Base-by-base conservation (phyloP, 192 early-diverging fungal genomes). In the Rhizophagus sp. region DNA sequence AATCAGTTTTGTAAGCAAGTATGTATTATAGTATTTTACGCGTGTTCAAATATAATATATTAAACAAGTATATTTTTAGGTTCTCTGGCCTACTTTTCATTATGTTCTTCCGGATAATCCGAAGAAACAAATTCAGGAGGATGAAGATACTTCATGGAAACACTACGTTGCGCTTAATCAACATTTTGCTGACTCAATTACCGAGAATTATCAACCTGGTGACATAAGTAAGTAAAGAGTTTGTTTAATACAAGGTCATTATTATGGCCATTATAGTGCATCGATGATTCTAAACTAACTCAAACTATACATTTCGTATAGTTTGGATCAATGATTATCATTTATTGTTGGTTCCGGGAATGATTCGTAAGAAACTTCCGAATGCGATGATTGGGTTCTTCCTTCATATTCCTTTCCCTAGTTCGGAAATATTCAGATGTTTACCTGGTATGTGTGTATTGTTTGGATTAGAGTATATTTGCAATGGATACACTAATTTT, bases 321-420 rank as follows among this genome's bases (percentile, higher is more conserved):
- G 90, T 99, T 76, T 99, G 96, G 96, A 90, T 99, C 80, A 97
- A 99, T 82, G 97, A 99, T 88, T 99, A 99, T 82, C 97, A 99
- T 83, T 87, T 99, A 69, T 95, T 98, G 94, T 87, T 99, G 57
- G 89, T 99, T 27, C 97, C 97, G 6, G 85, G 84, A 65, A 93
- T 99, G 90, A 84, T 99, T 44, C 90, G 97, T 64, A 85, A 95
- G 86, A 88, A 88, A 15, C 82, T 97, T 36, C 97, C 97, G 2
- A 80, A 89, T 33, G 97, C 97, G 41, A 94, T 91, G 36, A 96
- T 99, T 73, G 97, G 96, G 2, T 98, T 99, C 86, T 99, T 98
- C 79, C 83, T 99, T 76, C 97, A 99, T 83, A 96, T 97, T 62
- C 97, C 97, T 0, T 99, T 99, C 84, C 97, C 97, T 34, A 94